A percentile compares a stretch with the other conserved stretches of the same genome.
These are phyloP conservation scores for Quercus tomentella DNA, from an alignment of 331 rosid genomes.

Conservation along the genomic window DNA sequence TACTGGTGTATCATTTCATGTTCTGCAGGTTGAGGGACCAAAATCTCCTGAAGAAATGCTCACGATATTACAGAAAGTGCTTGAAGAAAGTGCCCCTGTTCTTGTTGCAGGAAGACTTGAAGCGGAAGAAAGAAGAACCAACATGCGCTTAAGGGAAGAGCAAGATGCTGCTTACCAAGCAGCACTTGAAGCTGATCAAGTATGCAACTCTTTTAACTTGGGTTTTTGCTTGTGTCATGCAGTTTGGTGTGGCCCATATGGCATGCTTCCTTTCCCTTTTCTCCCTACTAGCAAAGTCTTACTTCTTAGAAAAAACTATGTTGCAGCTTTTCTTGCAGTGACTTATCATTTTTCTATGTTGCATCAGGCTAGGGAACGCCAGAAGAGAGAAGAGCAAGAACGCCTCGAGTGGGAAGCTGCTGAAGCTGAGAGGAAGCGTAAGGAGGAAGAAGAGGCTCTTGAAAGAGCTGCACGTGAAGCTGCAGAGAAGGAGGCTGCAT, in stretches of 20 bases:
- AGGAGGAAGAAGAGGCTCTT: slow-evolving; percentile 89
- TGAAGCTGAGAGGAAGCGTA: slow-evolving; percentile 79
- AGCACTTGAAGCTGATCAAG: slow-evolving; percentile 99
- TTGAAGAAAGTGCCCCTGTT: slow-evolving; percentile 85
- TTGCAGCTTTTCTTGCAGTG: slow-evolving; percentile 12
- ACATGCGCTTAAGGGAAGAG: slow-evolving; percentile 84
- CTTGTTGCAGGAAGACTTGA: slow-evolving; percentile 79
- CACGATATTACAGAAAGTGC: slow-evolving; percentile 65
- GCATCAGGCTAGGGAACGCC: slow-evolving; percentile 89
- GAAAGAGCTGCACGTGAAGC: slow-evolving; percentile 92
- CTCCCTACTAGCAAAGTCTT: neutral
- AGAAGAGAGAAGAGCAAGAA: slow-evolving; percentile 88
- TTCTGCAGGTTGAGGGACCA: slow-evolving; percentile 80
- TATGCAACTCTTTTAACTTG: slow-evolving; percentile 33
- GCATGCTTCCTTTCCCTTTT: neutral
- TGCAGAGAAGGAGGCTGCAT: slow-evolving; percentile 75
- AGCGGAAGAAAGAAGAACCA: slow-evolving; percentile 86
- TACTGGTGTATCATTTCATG: slow-evolving; percentile 1
- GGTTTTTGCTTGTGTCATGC: slow-evolving; percentile 1
- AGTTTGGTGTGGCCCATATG: neutral
- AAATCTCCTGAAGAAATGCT: slow-evolving; percentile 90
- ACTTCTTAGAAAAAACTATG: slow-evolving; percentile 1
- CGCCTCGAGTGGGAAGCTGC: slow-evolving; percentile 93
- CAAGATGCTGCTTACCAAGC: slow-evolving; percentile 99
- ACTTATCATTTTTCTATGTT: slow-evolving; percentile 22